phyloP scores from a whole-genome alignment of 768 basidiomycete genomes.

The Coprinellus micaceus region DNA sequence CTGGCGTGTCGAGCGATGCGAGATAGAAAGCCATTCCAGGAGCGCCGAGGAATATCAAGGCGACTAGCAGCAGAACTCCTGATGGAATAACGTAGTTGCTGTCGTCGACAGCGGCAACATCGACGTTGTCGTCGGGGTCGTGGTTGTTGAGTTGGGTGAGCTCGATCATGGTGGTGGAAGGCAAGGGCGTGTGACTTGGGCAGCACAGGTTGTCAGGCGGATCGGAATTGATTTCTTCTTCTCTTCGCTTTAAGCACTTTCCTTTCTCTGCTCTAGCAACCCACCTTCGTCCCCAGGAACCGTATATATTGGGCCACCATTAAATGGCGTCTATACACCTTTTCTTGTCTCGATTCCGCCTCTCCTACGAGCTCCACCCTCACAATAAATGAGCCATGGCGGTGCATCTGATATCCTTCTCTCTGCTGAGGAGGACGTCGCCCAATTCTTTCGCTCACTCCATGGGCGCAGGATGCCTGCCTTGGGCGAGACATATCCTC shows the following conservation, averaged over 20 bases:
- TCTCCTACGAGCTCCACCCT: neutral
- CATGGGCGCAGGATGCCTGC: conserved; percentile 54
- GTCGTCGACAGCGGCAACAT: neutral
- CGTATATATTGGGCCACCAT: neutral
- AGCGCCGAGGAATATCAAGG: conserved; percentile 35
- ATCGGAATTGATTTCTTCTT: neutral
- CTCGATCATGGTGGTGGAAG: conserved; percentile 4
- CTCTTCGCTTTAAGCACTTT: conserved; percentile 3
- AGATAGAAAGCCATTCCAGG: conserved; percentile 70
- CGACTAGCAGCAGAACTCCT: conserved; percentile 17
- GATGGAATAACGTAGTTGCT: conserved; percentile 22
- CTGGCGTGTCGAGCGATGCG: conserved; percentile 41
- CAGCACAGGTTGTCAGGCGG: neutral
- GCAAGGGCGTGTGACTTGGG: neutral
- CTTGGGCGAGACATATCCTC: conserved; percentile 53
- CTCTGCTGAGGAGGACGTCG: conserved; percentile 30
- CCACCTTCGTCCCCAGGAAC: neutral
- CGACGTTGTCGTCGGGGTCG: neutral
- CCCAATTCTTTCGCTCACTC: conserved; percentile 49
- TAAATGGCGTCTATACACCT: neutral
- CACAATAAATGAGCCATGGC: conserved; percentile 4
- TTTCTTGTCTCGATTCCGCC: neutral
- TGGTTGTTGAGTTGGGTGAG: neutral
- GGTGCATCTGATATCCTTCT: neutral
- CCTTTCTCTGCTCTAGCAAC: neutral